These are phyloP conservation scores for Solanum bulbocastanum DNA, from an alignment of 257 asterid species.

Conservation along the genomic window DNA sequence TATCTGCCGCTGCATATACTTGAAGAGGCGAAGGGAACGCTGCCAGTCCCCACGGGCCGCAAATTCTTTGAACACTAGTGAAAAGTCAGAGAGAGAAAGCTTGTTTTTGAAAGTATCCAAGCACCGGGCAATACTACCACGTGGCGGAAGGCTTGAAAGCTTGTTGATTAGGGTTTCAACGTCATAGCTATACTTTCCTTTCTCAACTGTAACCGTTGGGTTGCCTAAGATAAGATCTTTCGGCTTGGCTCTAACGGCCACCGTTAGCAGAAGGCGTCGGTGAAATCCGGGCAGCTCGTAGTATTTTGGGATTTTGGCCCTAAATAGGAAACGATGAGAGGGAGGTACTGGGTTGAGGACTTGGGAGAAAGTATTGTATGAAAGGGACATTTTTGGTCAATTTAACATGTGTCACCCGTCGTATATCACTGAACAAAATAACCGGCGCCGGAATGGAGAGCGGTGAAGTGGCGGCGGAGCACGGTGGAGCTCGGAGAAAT, in stretches of 20 bases:
- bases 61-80: constrained; percentile 72
- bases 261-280: constrained; percentile 12
- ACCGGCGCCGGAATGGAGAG: not conserved
- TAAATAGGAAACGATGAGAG: constrained; percentile 8
- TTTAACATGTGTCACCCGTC: constrained; percentile 6
- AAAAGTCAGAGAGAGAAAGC: constrained; percentile 81
- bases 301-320: constrained; percentile 25
- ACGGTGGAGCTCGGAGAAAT: not conserved
- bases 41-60: constrained; percentile 95
- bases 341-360: constrained; percentile 26
- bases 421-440: not conserved
- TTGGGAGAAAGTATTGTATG: constrained; percentile 32
- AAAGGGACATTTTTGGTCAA: constrained; percentile 44
- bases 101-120: constrained; percentile 78
- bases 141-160: constrained; percentile 93
- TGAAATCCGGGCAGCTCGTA: constrained; percentile 13
- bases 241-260: constrained; percentile 40
- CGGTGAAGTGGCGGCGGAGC: not conserved
- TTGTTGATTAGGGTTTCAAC: constrained; percentile 94
- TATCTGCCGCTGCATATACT: constrained; percentile 92
- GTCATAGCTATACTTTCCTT: constrained; percentile 91
- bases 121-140: constrained; percentile 96
- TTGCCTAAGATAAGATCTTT: constrained; percentile 73
- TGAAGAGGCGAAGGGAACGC: constrained; percentile 86
- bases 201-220: constrained; percentile 79